Conservation (phyloP, 208 protist species). For the Tetramitus jugosus region DNA sequence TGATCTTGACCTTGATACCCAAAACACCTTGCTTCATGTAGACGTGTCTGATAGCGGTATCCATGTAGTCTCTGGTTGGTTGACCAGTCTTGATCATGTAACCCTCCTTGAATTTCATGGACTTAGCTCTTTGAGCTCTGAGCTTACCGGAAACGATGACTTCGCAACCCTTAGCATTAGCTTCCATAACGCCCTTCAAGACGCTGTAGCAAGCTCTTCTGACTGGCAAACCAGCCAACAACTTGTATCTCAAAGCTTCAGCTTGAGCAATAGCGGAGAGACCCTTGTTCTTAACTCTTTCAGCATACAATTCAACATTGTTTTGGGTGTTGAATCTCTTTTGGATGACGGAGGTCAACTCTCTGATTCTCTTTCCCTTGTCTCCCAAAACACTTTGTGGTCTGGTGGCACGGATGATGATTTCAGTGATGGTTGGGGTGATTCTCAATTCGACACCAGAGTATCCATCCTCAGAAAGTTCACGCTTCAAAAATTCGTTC, state of each 20-base stretch:
- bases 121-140: constrained; percentile 95
- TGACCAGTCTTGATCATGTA: constrained; percentile 98
- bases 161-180: constrained; percentile 95
- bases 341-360: constrained; percentile 93
- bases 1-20: constrained; percentile 97
- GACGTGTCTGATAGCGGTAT: constrained; percentile 90
- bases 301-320: constrained; percentile 90
- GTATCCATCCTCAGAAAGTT: constrained; percentile 93
- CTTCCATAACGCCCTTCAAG: constrained; percentile 96
- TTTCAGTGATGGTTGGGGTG: constrained; percentile 90
- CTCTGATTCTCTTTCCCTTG: constrained; percentile 92
- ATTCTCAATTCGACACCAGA: constrained; percentile 90
- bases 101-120: constrained; percentile 98
- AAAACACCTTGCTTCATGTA: constrained; percentile 94
- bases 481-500: constrained; percentile 97
- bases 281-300: constrained; percentile 89
- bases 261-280: constrained; percentile 96
- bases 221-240: constrained; percentile 93
- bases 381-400: constrained; percentile 91
- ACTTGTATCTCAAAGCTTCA: constrained; percentile 96
- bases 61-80: constrained; percentile 80
- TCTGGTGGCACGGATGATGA: constrained; percentile 96
- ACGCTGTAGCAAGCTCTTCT: constrained; percentile 96
- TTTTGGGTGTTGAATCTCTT: constrained; percentile 95
- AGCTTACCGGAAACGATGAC: constrained; percentile 98